Base-by-base conservation (phyloP, 495 filamentous ascomycete genomes). In the Amniculicola lignicola region DNA sequence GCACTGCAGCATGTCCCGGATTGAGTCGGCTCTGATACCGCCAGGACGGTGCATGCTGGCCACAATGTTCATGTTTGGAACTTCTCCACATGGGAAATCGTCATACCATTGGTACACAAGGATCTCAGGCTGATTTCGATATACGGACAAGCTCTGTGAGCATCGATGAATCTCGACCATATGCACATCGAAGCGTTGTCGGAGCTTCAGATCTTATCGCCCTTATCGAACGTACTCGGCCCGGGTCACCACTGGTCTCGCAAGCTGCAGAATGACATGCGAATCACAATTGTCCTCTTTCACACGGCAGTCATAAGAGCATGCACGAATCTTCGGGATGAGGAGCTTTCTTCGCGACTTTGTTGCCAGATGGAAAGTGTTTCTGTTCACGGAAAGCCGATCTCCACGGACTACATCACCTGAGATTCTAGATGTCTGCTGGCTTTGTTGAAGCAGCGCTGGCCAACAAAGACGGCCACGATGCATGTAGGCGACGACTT, bases 371-470 rank as follows among this genome's bases (percentile, higher is more conserved):
- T 42, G 54, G 60, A 44, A 50, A 55, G 10, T 19, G 51, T 51
- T 51, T 50, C 59, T 62, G 53, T 57, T 57, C 53, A 51, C 53
- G 59, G 59, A 62, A 57, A 45, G 33, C 31, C 27, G 22, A 33
- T 40, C 27, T 38, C 29, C 39, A 18, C 29, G n/a, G 40, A 25
- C 47, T 49, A 27, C 41, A 48, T 41, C 48, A 28, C 41, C 48
- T 47, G 45, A 48, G 41, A 46, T 28, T 47, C 45, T 15, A 37
- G 33, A 48, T 46, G 33, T 25, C 7, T 33, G 29, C 29, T 18
- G 31, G 33, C 47, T 62, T 57, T 57, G 59, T 62, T 52, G 48
- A 29, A 45, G 22, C 11, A 27, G 28, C n/a, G 21, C n/a, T n/a
- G n/a, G n/a, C n/a, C 29, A 59, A 60, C 49, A 54, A 60, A 60